These are phyloP conservation scores for Amanita fuliginea DNA, from an alignment of 768 basidiomycete species.

Conservation along the genomic window DNA sequence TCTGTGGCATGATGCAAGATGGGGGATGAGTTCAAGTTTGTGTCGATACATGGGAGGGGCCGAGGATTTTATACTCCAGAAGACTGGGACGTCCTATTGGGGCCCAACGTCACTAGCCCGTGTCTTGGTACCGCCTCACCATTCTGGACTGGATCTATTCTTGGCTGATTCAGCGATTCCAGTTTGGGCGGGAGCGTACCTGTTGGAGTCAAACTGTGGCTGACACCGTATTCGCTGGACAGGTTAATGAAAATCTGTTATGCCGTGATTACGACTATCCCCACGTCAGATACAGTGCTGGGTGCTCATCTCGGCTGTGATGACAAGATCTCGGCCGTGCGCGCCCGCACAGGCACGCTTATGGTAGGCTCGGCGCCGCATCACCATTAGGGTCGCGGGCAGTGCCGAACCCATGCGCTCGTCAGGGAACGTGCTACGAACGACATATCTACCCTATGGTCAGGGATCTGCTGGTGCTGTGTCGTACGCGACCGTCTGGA, in stretches of 20 bases:
- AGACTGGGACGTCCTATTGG: not conserved
- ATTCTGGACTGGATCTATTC: not conserved
- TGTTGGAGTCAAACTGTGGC: not conserved
- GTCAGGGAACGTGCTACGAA: not conserved
- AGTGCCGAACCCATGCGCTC: not conserved
- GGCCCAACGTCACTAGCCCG: not conserved
- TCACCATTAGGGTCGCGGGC: too few relatives aligned
- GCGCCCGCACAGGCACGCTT: not conserved
- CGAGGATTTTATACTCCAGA: not conserved
- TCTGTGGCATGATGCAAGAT: not conserved
- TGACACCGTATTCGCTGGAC: not conserved
- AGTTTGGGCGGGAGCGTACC: not conserved
- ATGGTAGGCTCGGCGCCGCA: not conserved
- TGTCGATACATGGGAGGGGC: not conserved
- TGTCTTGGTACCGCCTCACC: not conserved
- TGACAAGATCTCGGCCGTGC: not conserved
- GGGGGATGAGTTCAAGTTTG: not conserved
- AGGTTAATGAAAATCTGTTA: not conserved
- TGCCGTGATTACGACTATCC: not conserved
- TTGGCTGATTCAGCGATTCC: not conserved
- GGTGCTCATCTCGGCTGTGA: not conserved
- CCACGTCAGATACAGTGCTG: too few relatives aligned
- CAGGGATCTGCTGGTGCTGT: not conserved
- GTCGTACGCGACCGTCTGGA: not conserved
- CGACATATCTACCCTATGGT: not conserved